These are phyloP conservation scores for Candida cerambycidarum DNA, from an alignment of 805 yeast species.

Conservation along the genomic window DNA sequence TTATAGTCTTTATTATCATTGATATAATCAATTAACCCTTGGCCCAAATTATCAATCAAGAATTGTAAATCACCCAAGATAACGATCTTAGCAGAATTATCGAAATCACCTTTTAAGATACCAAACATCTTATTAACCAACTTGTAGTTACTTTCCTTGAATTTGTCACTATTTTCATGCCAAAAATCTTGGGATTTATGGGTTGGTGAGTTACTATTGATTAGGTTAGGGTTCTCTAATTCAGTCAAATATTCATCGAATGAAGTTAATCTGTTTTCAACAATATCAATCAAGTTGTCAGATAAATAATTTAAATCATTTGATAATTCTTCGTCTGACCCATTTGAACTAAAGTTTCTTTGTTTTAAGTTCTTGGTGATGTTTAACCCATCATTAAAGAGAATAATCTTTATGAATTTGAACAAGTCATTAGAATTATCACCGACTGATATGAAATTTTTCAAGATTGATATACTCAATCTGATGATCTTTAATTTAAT, in stretches of 20 bases:
- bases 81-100: constrained; percentile 29
- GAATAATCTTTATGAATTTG: constrained; percentile 61
- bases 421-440: constrained; percentile 30
- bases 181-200: constrained; percentile 88
- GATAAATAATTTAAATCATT: constrained; percentile 62
- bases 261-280: constrained; percentile 71
- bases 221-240: constrained; percentile 70
- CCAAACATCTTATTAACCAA: constrained; percentile 61
- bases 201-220: constrained; percentile 81
- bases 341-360: constrained; percentile 76
- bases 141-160: constrained; percentile 77
- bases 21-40: constrained; percentile 36
- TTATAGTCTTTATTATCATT: constrained; percentile 59
- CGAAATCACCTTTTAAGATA: constrained; percentile 38
- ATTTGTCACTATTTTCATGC: constrained; percentile 74
- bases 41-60: constrained; percentile 41
- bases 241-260: constrained; percentile 91
- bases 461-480: constrained; percentile 71
- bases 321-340: constrained; percentile 79
- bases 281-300: constrained; percentile 66
- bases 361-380: constrained; percentile 68
- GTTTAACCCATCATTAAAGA: constrained; percentile 74
- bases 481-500: constrained; percentile 92
- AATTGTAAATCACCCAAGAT: constrained; percentile 44
- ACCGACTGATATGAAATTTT: constrained; percentile 51